Evolutionary conservation across 805 yeast species (phyloP).

Genomic region (Priceomyces fermenticarens): DNA sequence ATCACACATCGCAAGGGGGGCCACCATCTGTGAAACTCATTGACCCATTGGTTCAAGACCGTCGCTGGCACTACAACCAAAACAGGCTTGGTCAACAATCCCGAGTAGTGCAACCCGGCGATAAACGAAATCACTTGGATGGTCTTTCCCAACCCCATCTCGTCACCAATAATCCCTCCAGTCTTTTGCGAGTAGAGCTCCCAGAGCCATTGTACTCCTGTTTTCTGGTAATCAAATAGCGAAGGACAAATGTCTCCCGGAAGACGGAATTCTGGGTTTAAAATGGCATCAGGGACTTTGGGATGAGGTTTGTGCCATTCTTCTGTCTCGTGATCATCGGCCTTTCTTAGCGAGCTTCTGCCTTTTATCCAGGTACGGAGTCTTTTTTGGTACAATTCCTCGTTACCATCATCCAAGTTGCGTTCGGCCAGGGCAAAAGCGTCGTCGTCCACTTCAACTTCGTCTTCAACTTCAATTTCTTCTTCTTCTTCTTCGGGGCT

Average conservation of each 20-base stretch:
- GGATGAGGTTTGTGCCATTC: constrained; percentile 85
- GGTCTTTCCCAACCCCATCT: constrained; percentile 97
- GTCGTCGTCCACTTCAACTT: constrained; percentile 13
- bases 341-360: constrained; percentile 40
- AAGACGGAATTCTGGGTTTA: constrained; percentile 65
- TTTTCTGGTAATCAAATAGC: constrained; percentile 88
- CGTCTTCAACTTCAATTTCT: constrained; percentile 2
- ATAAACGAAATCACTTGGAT: constrained; percentile 87
- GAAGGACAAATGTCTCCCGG: constrained; percentile 92
- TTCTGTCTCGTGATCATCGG: constrained; percentile 15
- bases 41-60: constrained; percentile 95
- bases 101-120: constrained; percentile 86
- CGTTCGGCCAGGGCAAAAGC: constrained; percentile 13
- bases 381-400: constrained; percentile 56
- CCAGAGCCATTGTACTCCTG: constrained; percentile 97
- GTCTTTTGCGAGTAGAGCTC: constrained; percentile 85
- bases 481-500: background rate
- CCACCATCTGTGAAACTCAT: constrained; percentile 97
- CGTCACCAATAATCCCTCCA: constrained; percentile 97
- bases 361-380: constrained; percentile 56
- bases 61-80: constrained; percentile 95
- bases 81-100: constrained; percentile 70
- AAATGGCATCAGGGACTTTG: constrained; percentile 63
- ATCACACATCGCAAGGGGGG: constrained; percentile 86
- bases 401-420: constrained; percentile 81